Conservation (phyloP, 257 asterid genomes). For the Solanum bulbocastanum region DNA sequence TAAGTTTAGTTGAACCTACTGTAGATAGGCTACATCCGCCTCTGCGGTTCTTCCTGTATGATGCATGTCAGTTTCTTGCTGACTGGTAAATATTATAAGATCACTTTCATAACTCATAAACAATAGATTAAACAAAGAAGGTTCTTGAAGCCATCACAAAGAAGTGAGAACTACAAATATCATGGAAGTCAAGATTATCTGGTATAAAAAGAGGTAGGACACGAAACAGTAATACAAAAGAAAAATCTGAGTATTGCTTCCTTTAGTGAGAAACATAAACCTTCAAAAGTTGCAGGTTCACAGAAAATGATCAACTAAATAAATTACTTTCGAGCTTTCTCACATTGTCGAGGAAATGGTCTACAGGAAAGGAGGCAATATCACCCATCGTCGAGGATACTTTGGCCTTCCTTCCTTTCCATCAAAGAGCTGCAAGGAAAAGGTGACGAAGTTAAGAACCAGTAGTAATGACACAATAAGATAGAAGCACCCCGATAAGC, state of each 20-base stretch:
- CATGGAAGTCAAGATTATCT: neutral
- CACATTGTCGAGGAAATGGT: neutral
- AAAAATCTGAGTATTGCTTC: neutral
- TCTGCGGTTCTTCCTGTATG: neutral
- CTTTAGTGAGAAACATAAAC: conserved; percentile 7
- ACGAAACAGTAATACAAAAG: neutral
- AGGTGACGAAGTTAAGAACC: conserved; percentile 8
- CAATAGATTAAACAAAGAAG: neutral
- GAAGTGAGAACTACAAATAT: neutral
- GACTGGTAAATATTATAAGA: neutral
- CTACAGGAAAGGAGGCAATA: conserved; percentile 94
- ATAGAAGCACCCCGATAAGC: neutral
- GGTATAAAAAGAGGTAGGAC: neutral
- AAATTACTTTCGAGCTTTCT: neutral
- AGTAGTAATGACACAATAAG: neutral
- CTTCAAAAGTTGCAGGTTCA: neutral
- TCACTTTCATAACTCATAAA: neutral
- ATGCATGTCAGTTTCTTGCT: neutral
- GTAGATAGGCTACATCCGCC: neutral
- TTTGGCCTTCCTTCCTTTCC: conserved; percentile 88
- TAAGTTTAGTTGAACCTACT: neutral
- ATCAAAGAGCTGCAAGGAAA: conserved; percentile 66
- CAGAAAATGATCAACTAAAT: neutral
- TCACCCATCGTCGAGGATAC: conserved; percentile 95
- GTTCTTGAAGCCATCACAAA: neutral